Evolutionary conservation across 768 basidiomycete species (phyloP).

Genomic region (Lyophyllum shimeji): DNA sequence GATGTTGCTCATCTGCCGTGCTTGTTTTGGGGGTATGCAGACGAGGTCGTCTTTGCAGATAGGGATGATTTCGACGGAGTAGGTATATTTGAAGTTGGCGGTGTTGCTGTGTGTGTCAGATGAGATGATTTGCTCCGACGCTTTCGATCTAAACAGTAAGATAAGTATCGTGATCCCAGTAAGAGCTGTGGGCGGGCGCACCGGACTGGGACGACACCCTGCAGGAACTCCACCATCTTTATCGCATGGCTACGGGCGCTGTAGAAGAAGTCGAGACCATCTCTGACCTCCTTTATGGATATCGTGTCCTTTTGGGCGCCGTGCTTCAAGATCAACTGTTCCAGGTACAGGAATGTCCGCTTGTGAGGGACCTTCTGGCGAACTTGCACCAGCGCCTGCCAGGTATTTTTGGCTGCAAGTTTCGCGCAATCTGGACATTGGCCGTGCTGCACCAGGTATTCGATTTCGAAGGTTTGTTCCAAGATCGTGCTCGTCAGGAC

Average conservation of each 20-base stretch:
- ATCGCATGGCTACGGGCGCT: constrained; percentile 86
- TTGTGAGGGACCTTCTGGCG: constrained; percentile 98
- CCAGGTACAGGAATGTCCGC: constrained; percentile 95
- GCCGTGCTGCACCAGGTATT: constrained; percentile 91
- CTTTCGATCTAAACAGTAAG: constrained; percentile 63
- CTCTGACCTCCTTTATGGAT: constrained; percentile 86
- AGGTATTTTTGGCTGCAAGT: constrained; percentile 97
- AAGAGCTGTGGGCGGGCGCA: constrained; percentile 34
- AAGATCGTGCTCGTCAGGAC: constrained; percentile 93
- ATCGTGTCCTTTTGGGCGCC: constrained; percentile 97
- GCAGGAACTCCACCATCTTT: constrained; percentile 95
- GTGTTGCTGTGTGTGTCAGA: constrained; percentile 90
- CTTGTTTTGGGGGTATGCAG: constrained; percentile 81
- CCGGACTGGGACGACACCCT: constrained; percentile 85
- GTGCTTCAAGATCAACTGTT: constrained; percentile 96
- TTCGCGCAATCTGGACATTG: constrained; percentile 95
- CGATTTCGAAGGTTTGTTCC: constrained; percentile 96
- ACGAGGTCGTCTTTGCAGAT: constrained; percentile 98
- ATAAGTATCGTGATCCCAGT: not conserved
- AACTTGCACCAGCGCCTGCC: constrained; percentile 98
- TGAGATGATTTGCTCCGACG: constrained; percentile 93
- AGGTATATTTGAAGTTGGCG: constrained; percentile 96
- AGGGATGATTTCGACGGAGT: constrained; percentile 95
- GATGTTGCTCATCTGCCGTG: constrained; percentile 84
- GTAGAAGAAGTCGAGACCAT: constrained; percentile 98